Evolutionary conservation across 306 rosid genomes (phyloP), one percentile per base, ranked within the genome.

Genomic region (Boehmeria nivea): DNA sequence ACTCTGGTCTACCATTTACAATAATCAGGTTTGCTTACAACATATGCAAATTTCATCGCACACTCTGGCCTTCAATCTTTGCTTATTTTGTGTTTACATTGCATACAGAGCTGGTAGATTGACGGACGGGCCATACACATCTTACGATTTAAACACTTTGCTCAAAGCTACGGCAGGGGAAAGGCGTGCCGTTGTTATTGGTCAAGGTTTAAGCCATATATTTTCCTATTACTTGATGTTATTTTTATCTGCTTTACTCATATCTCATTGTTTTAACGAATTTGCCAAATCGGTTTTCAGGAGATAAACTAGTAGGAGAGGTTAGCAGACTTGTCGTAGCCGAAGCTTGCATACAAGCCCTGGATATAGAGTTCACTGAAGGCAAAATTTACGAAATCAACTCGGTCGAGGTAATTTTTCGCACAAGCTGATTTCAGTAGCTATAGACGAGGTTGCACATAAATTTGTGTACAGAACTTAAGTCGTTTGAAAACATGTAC

Each of bases 81-180:
- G 60, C 42, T 54, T 37, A 18, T 45, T 27, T 61, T 9, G 21
- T 28, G n/a, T n/a, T n/a, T n/a, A n/a, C n/a, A n/a, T n/a, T 81
- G 64, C 27, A 42, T 65, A 48, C 71, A 86, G 98, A 69, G 34
- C 98, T 44, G 98, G 98, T 67, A 84, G 95, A 70, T 80, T 90
- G 82, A 90, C 98, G 3, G 95, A 90, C 72, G 98, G 98, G 50
- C 98, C 98, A 37, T 90, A 90, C 80, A 90, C 98, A 50, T 86
- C 95, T 1, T 90, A 90, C 70, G 98, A 90, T 87, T 85, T 90
- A 45, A 90, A 90, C 64, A 90, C 95, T 53, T 65, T 90, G 60
- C 91, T 87, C 65, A 67, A 87, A 80, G 91, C 95, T 59, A 90
- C 98, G n/a, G 94, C 95, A 17, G 98, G 98, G 16, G 67, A 82